These are phyloP conservation scores for Hyphodiscus sp. DNA, from an alignment of 2,329 filamentous ascomycete species.

Conservation along the genomic window DNA sequence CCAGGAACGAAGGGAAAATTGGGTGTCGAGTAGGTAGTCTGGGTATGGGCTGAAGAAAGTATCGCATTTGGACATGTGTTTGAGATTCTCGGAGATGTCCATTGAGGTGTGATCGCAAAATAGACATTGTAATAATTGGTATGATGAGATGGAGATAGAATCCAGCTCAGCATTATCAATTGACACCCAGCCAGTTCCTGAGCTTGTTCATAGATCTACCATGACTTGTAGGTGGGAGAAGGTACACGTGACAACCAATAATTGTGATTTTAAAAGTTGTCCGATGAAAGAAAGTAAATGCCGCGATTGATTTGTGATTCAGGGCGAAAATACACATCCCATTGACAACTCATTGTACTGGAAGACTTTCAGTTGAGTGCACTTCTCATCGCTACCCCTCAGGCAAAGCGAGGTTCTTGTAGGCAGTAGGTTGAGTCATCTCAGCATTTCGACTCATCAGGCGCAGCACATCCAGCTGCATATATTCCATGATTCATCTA, in stretches of 20 bases:
- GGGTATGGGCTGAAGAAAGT: constrained; percentile 38
- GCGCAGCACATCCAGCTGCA: no score
- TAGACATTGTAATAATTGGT: not conserved
- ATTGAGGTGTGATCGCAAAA: not conserved
- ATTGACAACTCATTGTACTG: not conserved
- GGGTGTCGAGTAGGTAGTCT: constrained; percentile 39
- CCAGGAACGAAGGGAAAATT: constrained; percentile 42
- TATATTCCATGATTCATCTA: no score
- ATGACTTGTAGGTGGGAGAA: not conserved
- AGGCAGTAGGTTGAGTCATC: not conserved
- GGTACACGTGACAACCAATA: not conserved
- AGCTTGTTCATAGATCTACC: not conserved
- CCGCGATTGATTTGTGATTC: not conserved
- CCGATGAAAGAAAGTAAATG: not conserved
- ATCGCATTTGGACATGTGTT: constrained; percentile 41
- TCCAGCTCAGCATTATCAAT: not conserved
- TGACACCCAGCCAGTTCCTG: not conserved
- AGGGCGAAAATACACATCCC: not conserved
- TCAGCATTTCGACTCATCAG: no score
- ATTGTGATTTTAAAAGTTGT: not conserved
- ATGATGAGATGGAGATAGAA: not conserved
- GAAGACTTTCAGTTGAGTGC: not conserved
- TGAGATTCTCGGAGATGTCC: not conserved
- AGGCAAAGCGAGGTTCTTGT: not conserved
- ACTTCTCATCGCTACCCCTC: not conserved